Evolutionary conservation across 495 filamentous ascomycete genomes (phyloP).

Genomic region (Hyaloscypha hepaticicola): DNA sequence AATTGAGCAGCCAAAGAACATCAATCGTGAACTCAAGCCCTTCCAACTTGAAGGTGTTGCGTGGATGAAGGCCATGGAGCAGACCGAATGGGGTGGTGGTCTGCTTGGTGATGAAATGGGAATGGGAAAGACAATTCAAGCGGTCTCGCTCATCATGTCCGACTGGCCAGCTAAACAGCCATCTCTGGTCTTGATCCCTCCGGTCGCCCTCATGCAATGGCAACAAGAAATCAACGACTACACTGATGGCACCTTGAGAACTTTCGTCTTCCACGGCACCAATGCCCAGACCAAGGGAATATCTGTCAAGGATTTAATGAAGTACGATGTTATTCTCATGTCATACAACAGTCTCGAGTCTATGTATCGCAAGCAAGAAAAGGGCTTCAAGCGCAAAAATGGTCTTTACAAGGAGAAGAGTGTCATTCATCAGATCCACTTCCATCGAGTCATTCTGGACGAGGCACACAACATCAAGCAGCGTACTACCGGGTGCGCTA

Average conservation of each 20-base stretch:
- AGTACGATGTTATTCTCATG: conserved; percentile 92
- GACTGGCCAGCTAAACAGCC: conserved; percentile 82
- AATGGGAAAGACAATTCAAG: conserved; percentile 98
- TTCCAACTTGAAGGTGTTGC: conserved; percentile 92
- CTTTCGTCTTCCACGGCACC: conserved; percentile 84
- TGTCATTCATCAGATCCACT: conserved; percentile 79
- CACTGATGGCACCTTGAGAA: conserved; percentile 84
- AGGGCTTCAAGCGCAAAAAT: conserved; percentile 80
- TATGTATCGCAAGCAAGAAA: conserved; percentile 86
- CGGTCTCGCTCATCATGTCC: conserved; percentile 95
- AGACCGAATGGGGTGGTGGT: conserved; percentile 80
- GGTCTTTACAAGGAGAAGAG: conserved; percentile 78
- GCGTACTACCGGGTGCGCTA: conserved; percentile 84
- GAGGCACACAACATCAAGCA: conserved; percentile 97
- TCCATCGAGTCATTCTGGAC: conserved; percentile 90
- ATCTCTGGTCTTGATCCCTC: conserved; percentile 87
- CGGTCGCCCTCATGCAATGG: conserved; percentile 97
- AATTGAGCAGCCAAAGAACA: conserved; percentile 73
- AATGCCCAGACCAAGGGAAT: conserved; percentile 79
- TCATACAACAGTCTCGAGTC: conserved; percentile 94
- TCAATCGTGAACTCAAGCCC: conserved; percentile 78
- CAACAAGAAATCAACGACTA: conserved; percentile 89
- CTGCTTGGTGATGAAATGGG: conserved; percentile 96
- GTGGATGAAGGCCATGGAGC: conserved; percentile 91
- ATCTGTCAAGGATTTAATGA: conserved; percentile 66